Evolutionary conservation across 1,284 basidiomycete genomes (phyloP), one percentile per base, ranked within the genome.

Genomic region (Cryptococcus neoformans): DNA sequence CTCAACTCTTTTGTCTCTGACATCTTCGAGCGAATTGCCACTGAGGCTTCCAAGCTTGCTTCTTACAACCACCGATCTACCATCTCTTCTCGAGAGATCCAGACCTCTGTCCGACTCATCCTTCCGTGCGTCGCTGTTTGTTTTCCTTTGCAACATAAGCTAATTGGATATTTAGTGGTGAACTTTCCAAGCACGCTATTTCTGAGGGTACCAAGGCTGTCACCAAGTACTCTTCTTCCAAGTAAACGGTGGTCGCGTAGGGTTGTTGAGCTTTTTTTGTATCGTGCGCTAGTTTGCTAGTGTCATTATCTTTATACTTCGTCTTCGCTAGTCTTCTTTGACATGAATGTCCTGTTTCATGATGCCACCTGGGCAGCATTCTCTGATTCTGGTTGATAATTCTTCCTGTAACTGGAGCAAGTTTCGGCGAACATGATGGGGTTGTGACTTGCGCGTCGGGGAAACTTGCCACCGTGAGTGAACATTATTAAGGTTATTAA

Each of bases 1-100:
- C 80, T 96, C 49, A 95, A 95, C 84, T 90, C 88, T 56, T 93
- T 92, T 63, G 90, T 93, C 70, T 90, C 90, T 65, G 90, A 93
- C 74, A 90, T 95, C 79, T 95, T 94, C 66, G 92, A 95, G 80
- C 87, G 90, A 51, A 92, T 95, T 69, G 92, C 92, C 12, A 85
- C 84, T 44, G 92, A 96, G 77, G 91, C 90, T 12, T 89, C 88
- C 65, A 91, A 92, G 82, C 88, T 95, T 64, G 90, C 91, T 41
- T 83, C 87, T 4, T 93, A 94, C 83, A 92, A 90, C 62, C 92
- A 92, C 83, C 92, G 92, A 80, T 91, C 90, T 10, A 95, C 91
- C 54, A 93, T 94, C 80, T 92, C 91, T 55, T 92, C 90, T 49
- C 89, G 91, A 59, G 91, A 94, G 80, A 93, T 94, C 71, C 91